phyloP scores from a whole-genome alignment of 306 rosid species.

The Lupinus albus region DNA sequence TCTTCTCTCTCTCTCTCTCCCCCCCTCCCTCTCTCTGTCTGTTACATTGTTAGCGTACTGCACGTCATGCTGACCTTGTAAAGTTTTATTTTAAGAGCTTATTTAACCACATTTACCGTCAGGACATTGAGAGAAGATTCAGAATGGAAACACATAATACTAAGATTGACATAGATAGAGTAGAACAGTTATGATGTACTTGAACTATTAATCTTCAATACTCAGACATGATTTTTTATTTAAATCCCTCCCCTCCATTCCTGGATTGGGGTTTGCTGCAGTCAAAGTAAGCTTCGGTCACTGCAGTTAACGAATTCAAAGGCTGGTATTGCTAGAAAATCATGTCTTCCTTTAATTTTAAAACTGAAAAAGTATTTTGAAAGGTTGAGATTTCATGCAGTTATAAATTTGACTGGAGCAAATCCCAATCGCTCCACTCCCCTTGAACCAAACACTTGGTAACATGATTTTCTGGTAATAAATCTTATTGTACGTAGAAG shows the following conservation, averaged over 20 bases:
- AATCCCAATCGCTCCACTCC: too few species aligned
- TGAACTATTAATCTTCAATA: constrained; percentile 1
- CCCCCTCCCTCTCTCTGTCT: neutral
- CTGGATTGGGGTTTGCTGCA: too few species aligned
- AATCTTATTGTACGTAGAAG: constrained; percentile 17
- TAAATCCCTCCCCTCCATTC: neutral
- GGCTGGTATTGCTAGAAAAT: too few species aligned
- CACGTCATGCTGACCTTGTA: constrained; percentile 18
- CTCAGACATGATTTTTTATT: neutral
- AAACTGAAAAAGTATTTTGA: too few species aligned
- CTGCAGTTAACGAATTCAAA: too few species aligned
- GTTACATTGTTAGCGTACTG: neutral
- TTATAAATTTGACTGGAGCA: too few species aligned
- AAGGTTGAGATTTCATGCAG: too few species aligned
- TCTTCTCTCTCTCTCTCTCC: too few species aligned
- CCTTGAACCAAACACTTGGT: too few species aligned
- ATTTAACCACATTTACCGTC: constrained; percentile 16
- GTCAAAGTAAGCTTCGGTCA: too few species aligned
- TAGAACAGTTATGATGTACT: constrained; percentile 4
- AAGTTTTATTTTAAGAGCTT: constrained; percentile 24
- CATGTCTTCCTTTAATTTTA: too few species aligned
- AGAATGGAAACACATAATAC: constrained; percentile 14
- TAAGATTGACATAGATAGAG: constrained; percentile 17
- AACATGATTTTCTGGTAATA: constrained; percentile 5
- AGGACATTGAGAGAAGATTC: neutral